A percentile compares a stretch with the other conserved stretches of the same genome.
Evolutionary conservation across 2,329 filamentous ascomycete genomes (phyloP).

Genomic region (Grosmannia penicillata): DNA sequence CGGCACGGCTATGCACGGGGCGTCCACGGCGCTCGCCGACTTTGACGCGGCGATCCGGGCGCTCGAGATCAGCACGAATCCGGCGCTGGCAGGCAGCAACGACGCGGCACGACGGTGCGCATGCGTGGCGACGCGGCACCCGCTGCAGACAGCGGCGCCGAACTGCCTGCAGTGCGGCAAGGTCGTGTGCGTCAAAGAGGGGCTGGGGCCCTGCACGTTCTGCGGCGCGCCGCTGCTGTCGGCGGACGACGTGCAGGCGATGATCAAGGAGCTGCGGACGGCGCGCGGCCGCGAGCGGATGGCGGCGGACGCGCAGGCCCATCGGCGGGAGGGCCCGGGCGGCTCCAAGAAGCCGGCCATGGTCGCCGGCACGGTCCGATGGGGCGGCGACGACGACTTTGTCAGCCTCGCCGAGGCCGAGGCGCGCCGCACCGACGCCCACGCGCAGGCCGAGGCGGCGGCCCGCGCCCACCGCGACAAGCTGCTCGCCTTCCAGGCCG

Average conservation of each 20-base stretch:
- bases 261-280: conserved; percentile 69
- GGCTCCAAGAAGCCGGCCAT: conserved; percentile 9
- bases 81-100: conserved; percentile 33
- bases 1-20: conserved; percentile 68
- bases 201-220: conserved; percentile 84
- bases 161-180: conserved; percentile 91
- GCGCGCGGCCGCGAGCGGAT: conserved; percentile 80
- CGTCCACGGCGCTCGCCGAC: conserved; percentile 57
- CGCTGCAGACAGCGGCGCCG: conserved; percentile 76
- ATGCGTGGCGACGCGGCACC: conserved; percentile 78
- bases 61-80: conserved; percentile 86
- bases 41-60: conserved; percentile 71
- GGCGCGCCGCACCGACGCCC: conserved; percentile 15
- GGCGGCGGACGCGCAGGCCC: conserved; percentile 59
- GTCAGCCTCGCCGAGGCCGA: conserved; percentile 42
- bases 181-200: conserved; percentile 88
- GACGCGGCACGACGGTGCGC: conserved; percentile 53
- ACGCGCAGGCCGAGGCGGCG: conserved; percentile 49
- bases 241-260: conserved; percentile 60
- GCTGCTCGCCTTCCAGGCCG: conserved; percentile 66
- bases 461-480: conserved; percentile 70
- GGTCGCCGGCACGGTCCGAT: conserved; percentile 9
- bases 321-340: conserved; percentile 31
- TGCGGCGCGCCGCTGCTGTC: conserved; percentile 64
- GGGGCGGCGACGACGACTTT: conserved; percentile 20